These are phyloP conservation scores for Cinnamomum chago DNA, from an alignment of 164 flowering plant genomes.

Conservation along the genomic window DNA sequence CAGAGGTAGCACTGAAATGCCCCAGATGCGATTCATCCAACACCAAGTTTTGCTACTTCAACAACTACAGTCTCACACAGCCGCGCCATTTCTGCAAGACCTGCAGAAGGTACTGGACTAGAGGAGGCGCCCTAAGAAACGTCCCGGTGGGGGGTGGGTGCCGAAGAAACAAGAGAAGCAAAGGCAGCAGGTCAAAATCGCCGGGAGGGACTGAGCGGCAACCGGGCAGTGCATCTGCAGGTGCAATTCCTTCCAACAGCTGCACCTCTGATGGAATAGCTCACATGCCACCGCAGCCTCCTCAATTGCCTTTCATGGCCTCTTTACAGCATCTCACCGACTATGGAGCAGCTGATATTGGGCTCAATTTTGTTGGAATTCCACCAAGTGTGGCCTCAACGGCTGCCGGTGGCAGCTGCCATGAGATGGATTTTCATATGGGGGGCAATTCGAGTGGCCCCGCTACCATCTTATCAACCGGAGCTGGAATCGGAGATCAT, in stretches of 20 bases:
- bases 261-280: conserved; percentile 23
- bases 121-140: conserved; percentile 62
- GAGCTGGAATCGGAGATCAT: conserved; percentile 27
- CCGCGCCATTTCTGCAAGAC: conserved; percentile 78
- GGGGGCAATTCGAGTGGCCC: conserved; percentile 10
- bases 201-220: conserved; percentile 18
- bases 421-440: conserved; percentile 36
- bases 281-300: conserved; percentile 22
- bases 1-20: conserved; percentile 56
- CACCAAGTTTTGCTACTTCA: conserved; percentile 78
- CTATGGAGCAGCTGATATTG: conserved; percentile 26
- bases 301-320: conserved; percentile 40
- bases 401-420: background rate
- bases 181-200: conserved; percentile 33
- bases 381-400: conserved; percentile 3
- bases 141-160: conserved; percentile 82
- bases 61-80: conserved; percentile 64
- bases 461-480: conserved; percentile 13
- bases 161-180: conserved; percentile 59
- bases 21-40: conserved; percentile 69
- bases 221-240: conserved; percentile 10
- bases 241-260: conserved; percentile 23
- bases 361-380: conserved; percentile 34
- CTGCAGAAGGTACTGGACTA: conserved; percentile 73
- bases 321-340: conserved; percentile 24